phyloP scores from a whole-genome alignment of 108 stramenopile species.

The Nannochloropsis oceanica region DNA sequence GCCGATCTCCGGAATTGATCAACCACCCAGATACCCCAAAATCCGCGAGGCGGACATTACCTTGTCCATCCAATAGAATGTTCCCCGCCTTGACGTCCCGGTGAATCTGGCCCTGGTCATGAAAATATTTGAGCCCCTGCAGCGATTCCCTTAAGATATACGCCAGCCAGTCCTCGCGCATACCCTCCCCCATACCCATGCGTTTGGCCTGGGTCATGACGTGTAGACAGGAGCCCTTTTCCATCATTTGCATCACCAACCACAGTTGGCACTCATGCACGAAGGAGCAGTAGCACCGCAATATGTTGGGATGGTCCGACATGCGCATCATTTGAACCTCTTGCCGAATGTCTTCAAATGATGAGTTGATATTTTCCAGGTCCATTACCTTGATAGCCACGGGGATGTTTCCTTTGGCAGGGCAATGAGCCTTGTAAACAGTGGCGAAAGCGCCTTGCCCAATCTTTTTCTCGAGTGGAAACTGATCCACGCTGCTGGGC shows the following conservation, averaged over 20 bases:
- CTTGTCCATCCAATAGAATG: constrained; percentile 51
- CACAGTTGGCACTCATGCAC: constrained; percentile 69
- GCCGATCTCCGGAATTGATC: constrained; percentile 15
- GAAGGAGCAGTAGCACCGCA: constrained; percentile 72
- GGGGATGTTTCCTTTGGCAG: background rate
- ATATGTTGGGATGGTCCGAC: constrained; percentile 68
- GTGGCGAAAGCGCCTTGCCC: constrained; percentile 88
- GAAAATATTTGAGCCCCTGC: constrained; percentile 72
- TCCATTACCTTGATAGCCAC: constrained; percentile 71
- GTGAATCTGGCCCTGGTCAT: constrained; percentile 87
- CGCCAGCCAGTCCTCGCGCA: constrained; percentile 36
- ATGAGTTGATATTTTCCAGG: constrained; percentile 63
- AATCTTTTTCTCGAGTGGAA: constrained; percentile 40
- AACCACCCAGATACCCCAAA: constrained; percentile 70
- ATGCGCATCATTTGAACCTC: constrained; percentile 87
- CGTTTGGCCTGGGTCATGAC: constrained; percentile 33
- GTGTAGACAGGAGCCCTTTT: constrained; percentile 65
- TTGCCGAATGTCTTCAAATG: constrained; percentile 59
- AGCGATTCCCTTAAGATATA: constrained; percentile 78
- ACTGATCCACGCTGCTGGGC: constrained; percentile 18
- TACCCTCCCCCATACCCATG: constrained; percentile 25
- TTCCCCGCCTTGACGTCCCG: constrained; percentile 96
- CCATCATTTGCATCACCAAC: constrained; percentile 83
- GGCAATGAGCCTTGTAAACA: constrained; percentile 58
- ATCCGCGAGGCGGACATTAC: constrained; percentile 75